These are phyloP conservation scores for Neurospora africana DNA, from an alignment of 495 filamentous ascomycete species.

Conservation along the genomic window DNA sequence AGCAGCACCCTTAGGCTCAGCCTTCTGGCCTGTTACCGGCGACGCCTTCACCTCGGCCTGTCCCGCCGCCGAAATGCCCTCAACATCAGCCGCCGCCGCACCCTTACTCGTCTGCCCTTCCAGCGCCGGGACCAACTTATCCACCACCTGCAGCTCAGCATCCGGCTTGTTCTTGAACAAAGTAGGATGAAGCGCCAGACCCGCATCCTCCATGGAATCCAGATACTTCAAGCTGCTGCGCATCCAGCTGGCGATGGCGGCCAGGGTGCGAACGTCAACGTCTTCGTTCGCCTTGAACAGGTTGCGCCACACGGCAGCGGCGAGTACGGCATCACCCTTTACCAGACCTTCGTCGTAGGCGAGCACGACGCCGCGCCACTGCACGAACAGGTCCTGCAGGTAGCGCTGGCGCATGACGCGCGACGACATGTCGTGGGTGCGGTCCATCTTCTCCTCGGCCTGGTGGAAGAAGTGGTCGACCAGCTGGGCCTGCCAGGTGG, in stretches of 20 bases:
- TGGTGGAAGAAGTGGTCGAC: conserved; percentile 91
- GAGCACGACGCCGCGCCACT: conserved; percentile 77
- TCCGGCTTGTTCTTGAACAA: conserved; percentile 29
- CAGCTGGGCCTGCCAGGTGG: conserved; percentile 34
- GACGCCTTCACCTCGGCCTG: neutral
- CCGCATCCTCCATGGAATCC: conserved; percentile 51
- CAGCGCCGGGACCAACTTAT: conserved; percentile 20
- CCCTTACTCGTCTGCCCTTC: conserved; percentile 8
- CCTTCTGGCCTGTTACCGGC: neutral
- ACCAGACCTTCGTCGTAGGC: conserved; percentile 82
- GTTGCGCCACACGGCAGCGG: conserved; percentile 87
- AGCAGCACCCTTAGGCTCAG: neutral
- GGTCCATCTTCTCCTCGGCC: conserved; percentile 75
- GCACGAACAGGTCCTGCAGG: conserved; percentile 81
- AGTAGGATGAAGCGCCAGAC: conserved; percentile 22
- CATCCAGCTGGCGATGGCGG: conserved; percentile 70
- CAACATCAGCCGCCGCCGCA: neutral
- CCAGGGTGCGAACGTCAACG: conserved; percentile 60
- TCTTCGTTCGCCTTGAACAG: conserved; percentile 67
- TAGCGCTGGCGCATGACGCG: conserved; percentile 65
- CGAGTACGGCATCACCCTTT: conserved; percentile 75
- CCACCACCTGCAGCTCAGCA: conserved; percentile 31
- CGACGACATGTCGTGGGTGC: conserved; percentile 54
- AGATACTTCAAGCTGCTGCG: conserved; percentile 53
- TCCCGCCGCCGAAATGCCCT: neutral